Base-by-base conservation (phyloP, 495 filamentous ascomycete genomes). In the Annulohypoxylon nitens region DNA sequence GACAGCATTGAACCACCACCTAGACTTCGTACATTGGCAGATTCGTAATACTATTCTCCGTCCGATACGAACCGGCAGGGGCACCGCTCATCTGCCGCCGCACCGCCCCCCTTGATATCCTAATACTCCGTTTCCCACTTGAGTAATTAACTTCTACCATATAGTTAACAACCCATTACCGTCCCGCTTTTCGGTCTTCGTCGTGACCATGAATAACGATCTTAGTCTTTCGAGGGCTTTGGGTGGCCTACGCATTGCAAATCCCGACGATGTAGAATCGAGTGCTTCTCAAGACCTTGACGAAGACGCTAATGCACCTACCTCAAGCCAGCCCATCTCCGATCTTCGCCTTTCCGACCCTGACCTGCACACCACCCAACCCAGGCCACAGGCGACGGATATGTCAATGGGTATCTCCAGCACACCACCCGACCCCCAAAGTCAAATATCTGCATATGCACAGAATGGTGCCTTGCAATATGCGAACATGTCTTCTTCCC, bases 181-280 rank as follows among this genome's bases (percentile, higher is more conserved):
- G 33, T 12, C 18, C 34, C 43, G 43, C 9, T 43, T 39, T 63
- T 8, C 45, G 67, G 58, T 61, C 67, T 69, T 67, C 3, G 61
- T 62, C 51, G 47, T 69, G 70, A 80, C 36, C 78, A 98, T 97
- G 95, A 92, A 95, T 79, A 93, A 92, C 77, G 95, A 98, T 81
- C 82, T 97, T 73, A 98, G 93, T 80, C 89, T 99, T 58, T 97
- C 96, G 63, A 92, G 94, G 81, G 92, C 93, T 67, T 86, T 99
- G 71, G 97, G 97, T 61, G 97, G 97, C 73, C 85, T 99, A 80
- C 92, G 96, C 74, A 98, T 98, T 77, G 97, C 97, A 69, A 99
- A 99, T 80, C 96, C 97, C 47, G 95, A 98, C 85, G 90, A 96
- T 80, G 87, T 88, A 54, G 90, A 91, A 34, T 85, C 91, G 45